Conservation (phyloP, 495 filamentous ascomycete species). For the Penicillium arizonense region DNA sequence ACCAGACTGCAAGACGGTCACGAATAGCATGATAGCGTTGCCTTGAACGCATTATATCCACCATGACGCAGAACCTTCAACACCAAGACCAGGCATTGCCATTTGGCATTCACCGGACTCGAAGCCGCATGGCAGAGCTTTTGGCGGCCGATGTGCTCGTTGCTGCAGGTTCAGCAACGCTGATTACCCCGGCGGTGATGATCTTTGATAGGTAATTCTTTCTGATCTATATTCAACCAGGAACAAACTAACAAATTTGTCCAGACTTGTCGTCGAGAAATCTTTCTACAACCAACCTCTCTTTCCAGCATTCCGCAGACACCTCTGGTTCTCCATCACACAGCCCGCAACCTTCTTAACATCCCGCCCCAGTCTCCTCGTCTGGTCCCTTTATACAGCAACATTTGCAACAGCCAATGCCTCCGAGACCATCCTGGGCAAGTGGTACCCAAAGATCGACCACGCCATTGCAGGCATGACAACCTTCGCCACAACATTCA, state of each 20-base stretch:
- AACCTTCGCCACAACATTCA: slow-evolving; percentile 36
- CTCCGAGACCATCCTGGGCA: slow-evolving; percentile 45
- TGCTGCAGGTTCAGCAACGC: slow-evolving; percentile 38
- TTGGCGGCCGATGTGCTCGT: slow-evolving; percentile 32
- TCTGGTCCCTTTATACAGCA: slow-evolving; percentile 80
- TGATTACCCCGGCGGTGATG: slow-evolving; percentile 41
- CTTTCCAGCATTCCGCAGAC: slow-evolving; percentile 57
- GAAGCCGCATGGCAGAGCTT: slow-evolving; percentile 30
- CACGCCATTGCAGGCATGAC: slow-evolving; percentile 45
- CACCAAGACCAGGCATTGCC: slow-evolving; percentile 30
- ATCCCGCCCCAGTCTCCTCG: slow-evolving; percentile 73
- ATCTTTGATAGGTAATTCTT: slow-evolving; percentile 37
- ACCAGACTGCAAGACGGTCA: slow-evolving; percentile 3
- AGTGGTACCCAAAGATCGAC: slow-evolving; percentile 45
- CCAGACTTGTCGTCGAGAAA: slow-evolving; percentile 73
- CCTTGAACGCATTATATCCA: slow-evolving; percentile 3
- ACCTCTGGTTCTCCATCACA: slow-evolving; percentile 58
- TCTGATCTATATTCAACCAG: background rate
- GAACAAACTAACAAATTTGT: slow-evolving; percentile 3
- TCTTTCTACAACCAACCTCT: slow-evolving; percentile 74
- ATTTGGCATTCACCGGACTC: slow-evolving; percentile 26
- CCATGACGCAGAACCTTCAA: slow-evolving; percentile 24
- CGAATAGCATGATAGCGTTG: slow-evolving; percentile 8
- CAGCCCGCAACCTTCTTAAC: slow-evolving; percentile 68
- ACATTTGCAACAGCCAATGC: slow-evolving; percentile 86